Evolutionary conservation across 116 monocot genomes (phyloP), one percentile per base, ranked within the genome.

Genomic region (Dioscorea cayenensis): DNA sequence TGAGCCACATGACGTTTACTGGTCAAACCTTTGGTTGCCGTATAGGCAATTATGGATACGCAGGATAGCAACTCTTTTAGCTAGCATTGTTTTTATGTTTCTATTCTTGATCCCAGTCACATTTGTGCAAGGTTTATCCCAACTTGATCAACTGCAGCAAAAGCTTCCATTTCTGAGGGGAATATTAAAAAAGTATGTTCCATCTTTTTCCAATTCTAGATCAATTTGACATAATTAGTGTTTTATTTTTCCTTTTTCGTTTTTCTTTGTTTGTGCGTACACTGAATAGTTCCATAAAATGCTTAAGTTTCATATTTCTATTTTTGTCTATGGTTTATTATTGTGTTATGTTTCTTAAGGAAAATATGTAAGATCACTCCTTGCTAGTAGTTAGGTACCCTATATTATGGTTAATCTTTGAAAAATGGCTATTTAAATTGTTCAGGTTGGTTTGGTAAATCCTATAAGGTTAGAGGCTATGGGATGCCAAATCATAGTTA

Each of bases 11-110:
- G 96, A 97, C 77, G 78, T 97, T 49, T 88, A 92, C 72, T 92
- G 96, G 96, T 97, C 96, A 69, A 97, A 97, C 74, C 84, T 97
- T 69, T 92, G 96, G 96, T 79, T 97, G 38, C 96, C 92, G 51
- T 90, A 83, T 64, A 80, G 81, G 50, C 90, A 88, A 76, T 85
- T 97, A 13, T 97, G 96, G 92, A 63, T 92, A 20, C 96, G 96
- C 16, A 78, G 88, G 38, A 92, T 90, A 69, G 93, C 79, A 65
- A 90, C 86, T 64, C 82, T 97, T 66, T 58, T 97, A 3, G 83
- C 78, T 28, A 73, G 77, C 69, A 83, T 90, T 76, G 79, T 85
- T 79, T 90, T 86, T 65, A 84, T 92, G 92, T 49, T 97, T 65
- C 19, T 92, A 49, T 97, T 97, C 81, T 51, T 97, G 20, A 36